Evolutionary conservation across 202 grass and related monocot genomes (phyloP).

Genomic region (Setaria italica): DNA sequence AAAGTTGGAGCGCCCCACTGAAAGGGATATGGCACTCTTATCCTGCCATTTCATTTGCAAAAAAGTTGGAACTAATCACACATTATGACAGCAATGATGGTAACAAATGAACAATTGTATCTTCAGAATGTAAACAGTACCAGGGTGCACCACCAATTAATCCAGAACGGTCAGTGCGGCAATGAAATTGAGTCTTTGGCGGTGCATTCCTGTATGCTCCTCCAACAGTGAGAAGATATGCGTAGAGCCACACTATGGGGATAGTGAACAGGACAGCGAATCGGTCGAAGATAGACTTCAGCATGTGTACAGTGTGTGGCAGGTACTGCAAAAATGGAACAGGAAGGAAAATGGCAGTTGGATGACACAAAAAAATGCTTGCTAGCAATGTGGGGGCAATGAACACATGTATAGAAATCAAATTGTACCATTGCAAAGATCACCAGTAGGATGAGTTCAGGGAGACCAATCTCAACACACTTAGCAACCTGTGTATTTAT

Average conservation of each 20-base stretch:
- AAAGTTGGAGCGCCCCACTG: slow-evolving; percentile 98
- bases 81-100: not conserved
- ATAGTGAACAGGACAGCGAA: slow-evolving; percentile 97
- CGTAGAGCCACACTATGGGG: slow-evolving; percentile 96
- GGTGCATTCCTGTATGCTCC: slow-evolving; percentile 88
- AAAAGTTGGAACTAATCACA: slow-evolving; percentile 1
- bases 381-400: not conserved
- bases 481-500: slow-evolving; percentile 82
- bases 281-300: slow-evolving; percentile 73
- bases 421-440: slow-evolving; percentile 81
- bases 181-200: slow-evolving; percentile 97
- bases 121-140: slow-evolving; percentile 54
- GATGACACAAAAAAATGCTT: slow-evolving; percentile 1
- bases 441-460: slow-evolving; percentile 83
- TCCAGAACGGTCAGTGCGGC: slow-evolving; percentile 91
- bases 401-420: slow-evolving; percentile 15
- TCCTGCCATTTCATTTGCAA: slow-evolving; percentile 64
- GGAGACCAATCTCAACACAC: slow-evolving; percentile 95
- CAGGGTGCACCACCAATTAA: slow-evolving; percentile 87
- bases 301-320: slow-evolving; percentile 63
- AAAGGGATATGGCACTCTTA: slow-evolving; percentile 98
- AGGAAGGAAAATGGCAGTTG: slow-evolving; percentile 15
- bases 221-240: slow-evolving; percentile 93
- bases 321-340: slow-evolving; percentile 69
- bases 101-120: not conserved